phyloP scores from a whole-genome alignment of 495 filamentous ascomycete species.

The Neurospora sp. region DNA sequence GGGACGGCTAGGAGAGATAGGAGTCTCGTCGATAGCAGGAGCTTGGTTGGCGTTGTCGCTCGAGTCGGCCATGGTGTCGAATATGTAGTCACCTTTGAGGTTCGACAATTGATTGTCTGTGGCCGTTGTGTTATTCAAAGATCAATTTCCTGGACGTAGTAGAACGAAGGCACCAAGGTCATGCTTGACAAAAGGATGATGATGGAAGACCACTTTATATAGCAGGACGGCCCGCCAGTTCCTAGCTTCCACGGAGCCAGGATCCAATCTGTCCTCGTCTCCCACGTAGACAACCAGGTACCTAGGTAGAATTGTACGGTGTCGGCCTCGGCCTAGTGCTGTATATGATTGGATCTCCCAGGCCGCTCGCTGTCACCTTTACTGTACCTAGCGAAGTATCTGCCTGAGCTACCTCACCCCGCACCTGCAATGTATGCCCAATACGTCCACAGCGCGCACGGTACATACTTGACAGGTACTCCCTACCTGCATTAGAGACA shows the following conservation, averaged over 20 bases:
- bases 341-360: not conserved
- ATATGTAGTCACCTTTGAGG: not conserved
- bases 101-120: not conserved
- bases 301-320: not conserved
- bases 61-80: conserved; percentile 30
- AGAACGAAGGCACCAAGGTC: not conserved
- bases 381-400: not conserved
- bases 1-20: conserved; percentile 52
- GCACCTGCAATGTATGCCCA: not conserved
- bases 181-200: not conserved
- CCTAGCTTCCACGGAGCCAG: not conserved
- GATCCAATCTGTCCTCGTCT: not conserved
- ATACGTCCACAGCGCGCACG: not conserved
- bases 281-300: not conserved
- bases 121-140: not conserved
- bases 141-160: not conserved
- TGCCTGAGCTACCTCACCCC: not conserved
- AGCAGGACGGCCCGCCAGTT: not conserved
- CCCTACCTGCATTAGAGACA: not conserved
- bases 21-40: conserved; percentile 35
- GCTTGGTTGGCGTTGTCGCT: conserved; percentile 10
- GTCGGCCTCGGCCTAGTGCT: not conserved
- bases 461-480: not conserved
- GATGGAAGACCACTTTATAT: not conserved
- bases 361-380: not conserved